Base-by-base conservation (phyloP, 2,329 filamentous ascomycete species). In the Botrytis pseudocinerea region DNA sequence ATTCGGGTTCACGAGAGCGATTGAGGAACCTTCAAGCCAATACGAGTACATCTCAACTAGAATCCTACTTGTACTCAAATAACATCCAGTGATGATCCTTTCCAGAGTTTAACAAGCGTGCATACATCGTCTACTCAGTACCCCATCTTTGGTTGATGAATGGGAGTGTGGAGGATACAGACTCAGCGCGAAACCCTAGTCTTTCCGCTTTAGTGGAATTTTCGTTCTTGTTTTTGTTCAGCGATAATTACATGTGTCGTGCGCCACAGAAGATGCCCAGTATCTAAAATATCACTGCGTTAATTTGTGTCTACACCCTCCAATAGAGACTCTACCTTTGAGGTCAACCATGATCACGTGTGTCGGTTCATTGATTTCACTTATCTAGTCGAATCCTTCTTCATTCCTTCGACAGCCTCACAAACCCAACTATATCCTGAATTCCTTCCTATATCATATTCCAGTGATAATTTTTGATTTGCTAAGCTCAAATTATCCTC, bases 31-130 rank as follows among this genome's bases (percentile, higher is more conserved):
- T 42, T 38, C 35, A 46, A 65, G 28, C 42, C 42, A 44, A 35
- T 48, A 65, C 63, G 63, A 68, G 35, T 40, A 38, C 25, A 57
- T 28, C 22, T 57, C 28, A 38, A 8, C 48, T 28, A 32, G 38
- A 57, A 57, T 69, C 65, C 48, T 69, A 25, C 65, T 69, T 69
- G 48, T 69, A 57, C 51, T 32, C 65, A 18, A 25, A 32, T 42
- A 9, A 32, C 48, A 57, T 69, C 65, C 16, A 69, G 65, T 69
- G 65, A 69, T 69, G 65, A 69, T 57, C 65, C 48, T 42, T 69
- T 32, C 65, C 65, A 32, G 22, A 42, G 35, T 57, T 69, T 6
- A 69, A 59, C 48, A 16, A 42, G 54, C n/a, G 25, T 44, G 48
- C 64, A 68, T 57, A 14, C 51, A 57, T 42, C 40, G 6, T 59